Percentiles rank a stretch among this genome's conserved stretches.
Conservation (phyloP, 768 basidiomycete genomes). For the Trametes cubensis region DNA sequence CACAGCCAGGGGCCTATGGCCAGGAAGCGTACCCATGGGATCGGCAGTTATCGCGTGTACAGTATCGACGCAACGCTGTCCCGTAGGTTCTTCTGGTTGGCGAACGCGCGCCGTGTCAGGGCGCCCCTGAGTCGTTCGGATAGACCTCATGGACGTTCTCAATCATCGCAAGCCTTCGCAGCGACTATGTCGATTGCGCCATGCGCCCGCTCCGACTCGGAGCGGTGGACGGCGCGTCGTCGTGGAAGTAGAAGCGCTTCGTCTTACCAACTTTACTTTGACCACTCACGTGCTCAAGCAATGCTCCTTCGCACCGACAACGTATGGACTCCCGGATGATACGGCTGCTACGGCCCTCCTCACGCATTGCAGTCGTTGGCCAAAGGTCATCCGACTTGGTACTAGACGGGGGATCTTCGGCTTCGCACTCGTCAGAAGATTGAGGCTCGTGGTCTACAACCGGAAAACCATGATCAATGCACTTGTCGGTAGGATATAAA, state of each 20-base stretch:
- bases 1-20: not conserved
- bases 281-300: not conserved
- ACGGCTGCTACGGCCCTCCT: not conserved
- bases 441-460: not conserved
- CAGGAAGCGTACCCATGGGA: too few relatives aligned
- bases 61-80: not conserved
- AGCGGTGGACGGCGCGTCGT: constrained; percentile 1
- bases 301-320: too few relatives aligned
- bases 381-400: not conserved
- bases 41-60: not conserved
- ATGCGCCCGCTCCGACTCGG: constrained; percentile 20
- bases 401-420: constrained; percentile 10
- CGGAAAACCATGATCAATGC: too few relatives aligned
- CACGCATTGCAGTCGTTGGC: not conserved
- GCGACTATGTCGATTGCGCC: not conserved
- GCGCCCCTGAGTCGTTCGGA: not conserved
- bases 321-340: not conserved
- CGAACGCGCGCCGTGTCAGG: not conserved
- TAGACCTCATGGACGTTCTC: not conserved
- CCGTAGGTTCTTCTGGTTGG: not conserved
- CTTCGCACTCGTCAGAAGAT: constrained; percentile 1
- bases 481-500: not conserved
- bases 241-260: not conserved
- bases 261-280: not conserved
- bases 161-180: not conserved